Percentiles rank a stretch among this genome's conserved stretches.
Evolutionary conservation across 192 early-diverging fungal species (phyloP).

Genomic region (Coemansia sp.): DNA sequence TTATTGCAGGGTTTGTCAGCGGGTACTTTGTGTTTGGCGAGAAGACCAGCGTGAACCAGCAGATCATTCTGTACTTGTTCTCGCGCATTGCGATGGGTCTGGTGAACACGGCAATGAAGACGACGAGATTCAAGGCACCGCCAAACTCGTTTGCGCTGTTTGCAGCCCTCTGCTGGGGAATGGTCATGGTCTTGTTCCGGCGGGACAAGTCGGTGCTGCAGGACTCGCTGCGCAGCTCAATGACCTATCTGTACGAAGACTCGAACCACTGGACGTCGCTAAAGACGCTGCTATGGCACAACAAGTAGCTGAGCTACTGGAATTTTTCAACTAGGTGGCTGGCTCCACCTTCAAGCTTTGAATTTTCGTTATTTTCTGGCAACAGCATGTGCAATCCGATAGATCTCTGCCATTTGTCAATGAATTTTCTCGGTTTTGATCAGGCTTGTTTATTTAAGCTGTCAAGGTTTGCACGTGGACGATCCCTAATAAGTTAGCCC

Average conservation of each 20-base stretch:
- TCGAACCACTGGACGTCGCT: slow-evolving; percentile 77
- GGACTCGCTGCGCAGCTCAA: slow-evolving; percentile 87
- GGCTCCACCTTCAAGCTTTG: neutral
- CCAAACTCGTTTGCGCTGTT: slow-evolving; percentile 83
- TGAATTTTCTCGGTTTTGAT: neutral
- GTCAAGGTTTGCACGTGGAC: neutral
- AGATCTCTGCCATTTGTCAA: neutral
- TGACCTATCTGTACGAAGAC: slow-evolving; percentile 94
- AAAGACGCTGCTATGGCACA: slow-evolving; percentile 78
- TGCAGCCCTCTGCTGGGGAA: slow-evolving; percentile 91
- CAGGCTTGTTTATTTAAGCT: neutral
- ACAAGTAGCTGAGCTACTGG: slow-evolving; percentile 57
- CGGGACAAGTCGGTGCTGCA: slow-evolving; percentile 86
- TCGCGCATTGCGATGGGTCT: slow-evolving; percentile 86
- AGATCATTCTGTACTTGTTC: slow-evolving; percentile 94
- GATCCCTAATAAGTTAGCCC: neutral
- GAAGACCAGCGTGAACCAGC: slow-evolving; percentile 94
- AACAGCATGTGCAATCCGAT: neutral
- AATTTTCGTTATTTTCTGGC: neutral
- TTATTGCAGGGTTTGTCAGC: slow-evolving; percentile 87
- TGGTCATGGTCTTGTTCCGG: slow-evolving; percentile 94
- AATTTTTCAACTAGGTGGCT: neutral
- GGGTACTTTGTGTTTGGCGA: slow-evolving; percentile 94
- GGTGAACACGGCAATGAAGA: slow-evolving; percentile 77
- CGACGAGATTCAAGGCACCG: slow-evolving; percentile 69